These are phyloP conservation scores for Fusarium chlamydosporum DNA, from an alignment of 2,329 filamentous ascomycete species.

Conservation along the genomic window DNA sequence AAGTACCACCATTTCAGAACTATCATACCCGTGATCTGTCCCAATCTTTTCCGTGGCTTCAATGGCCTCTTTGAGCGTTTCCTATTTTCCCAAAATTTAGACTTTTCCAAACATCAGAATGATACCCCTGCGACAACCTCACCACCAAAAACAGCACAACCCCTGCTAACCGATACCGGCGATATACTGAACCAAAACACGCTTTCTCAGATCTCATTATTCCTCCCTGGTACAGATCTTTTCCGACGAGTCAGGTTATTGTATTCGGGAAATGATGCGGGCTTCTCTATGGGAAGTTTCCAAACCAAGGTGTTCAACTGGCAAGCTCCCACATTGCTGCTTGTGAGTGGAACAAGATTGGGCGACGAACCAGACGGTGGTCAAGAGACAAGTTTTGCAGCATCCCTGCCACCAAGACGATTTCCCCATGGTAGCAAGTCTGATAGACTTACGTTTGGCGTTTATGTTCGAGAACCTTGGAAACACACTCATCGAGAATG, in stretches of 20 bases:
- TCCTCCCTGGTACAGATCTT: conserved; percentile 74
- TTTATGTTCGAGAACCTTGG: conserved; percentile 77
- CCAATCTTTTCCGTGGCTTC: conserved; percentile 77
- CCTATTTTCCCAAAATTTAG: conserved; percentile 79
- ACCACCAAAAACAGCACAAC: conserved; percentile 56
- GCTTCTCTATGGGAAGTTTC: conserved; percentile 83
- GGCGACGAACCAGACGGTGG: conserved; percentile 63
- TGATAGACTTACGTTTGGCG: conserved; percentile 74
- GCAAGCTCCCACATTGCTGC: conserved; percentile 79
- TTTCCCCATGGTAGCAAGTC: conserved; percentile 67
- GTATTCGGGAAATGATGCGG: conserved; percentile 78
- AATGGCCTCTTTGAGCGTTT: conserved; percentile 81
- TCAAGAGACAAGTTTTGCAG: conserved; percentile 69
- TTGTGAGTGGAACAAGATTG: conserved; percentile 76
- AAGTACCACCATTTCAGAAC: conserved; percentile 72
- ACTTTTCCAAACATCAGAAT: conserved; percentile 69
- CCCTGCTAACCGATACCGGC: conserved; percentile 65
- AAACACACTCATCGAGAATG: conserved; percentile 76
- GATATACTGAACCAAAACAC: conserved; percentile 76
- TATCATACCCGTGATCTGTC: conserved; percentile 71
- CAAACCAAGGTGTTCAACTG: conserved; percentile 83
- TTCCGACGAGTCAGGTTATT: conserved; percentile 76
- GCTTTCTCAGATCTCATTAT: conserved; percentile 80
- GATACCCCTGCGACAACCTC: conserved; percentile 35
- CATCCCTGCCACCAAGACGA: conserved; percentile 74